Conservation (phyloP, 768 basidiomycete genomes). For the Rhodotorula graminis region DNA sequence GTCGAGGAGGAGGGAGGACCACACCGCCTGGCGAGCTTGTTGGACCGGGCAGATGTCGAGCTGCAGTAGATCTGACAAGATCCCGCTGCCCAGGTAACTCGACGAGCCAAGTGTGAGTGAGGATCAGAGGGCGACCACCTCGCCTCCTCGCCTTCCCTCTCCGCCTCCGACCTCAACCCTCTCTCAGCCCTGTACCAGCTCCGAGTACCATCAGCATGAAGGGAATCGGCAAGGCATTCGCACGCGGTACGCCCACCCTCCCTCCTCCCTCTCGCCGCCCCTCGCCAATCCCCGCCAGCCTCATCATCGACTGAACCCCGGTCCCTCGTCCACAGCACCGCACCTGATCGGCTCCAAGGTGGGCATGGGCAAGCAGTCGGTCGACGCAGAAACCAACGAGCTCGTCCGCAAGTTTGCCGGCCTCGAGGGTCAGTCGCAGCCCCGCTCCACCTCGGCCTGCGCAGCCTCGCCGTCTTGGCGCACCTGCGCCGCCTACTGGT, state of each 20-base stretch:
- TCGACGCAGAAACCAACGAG: constrained; percentile 29
- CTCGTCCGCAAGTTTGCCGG: constrained; percentile 34
- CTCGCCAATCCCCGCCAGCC: not conserved
- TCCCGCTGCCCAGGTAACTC: too few species aligned
- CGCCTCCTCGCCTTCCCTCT: not conserved
- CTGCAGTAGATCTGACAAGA: too few species aligned
- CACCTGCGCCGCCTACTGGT: constrained; percentile 46
- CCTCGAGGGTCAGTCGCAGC: constrained; percentile 19
- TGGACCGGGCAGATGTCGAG: too few species aligned
- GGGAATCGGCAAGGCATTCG: constrained; percentile 69
- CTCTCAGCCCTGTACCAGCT: not conserved
- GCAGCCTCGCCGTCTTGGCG: constrained; percentile 1
- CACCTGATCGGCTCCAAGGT: constrained; percentile 79
- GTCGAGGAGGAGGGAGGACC: too few species aligned
- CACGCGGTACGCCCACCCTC: constrained; percentile 56
- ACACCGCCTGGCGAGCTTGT: too few species aligned
- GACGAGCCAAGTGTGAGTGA: too few species aligned
- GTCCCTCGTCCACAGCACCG: constrained; percentile 63
- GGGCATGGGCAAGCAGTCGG: constrained; percentile 73
- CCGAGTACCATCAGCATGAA: constrained; percentile 58
- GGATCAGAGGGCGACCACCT: not conserved
- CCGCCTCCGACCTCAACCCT: not conserved
- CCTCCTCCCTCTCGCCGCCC: not conserved
- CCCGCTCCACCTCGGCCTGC: not conserved
- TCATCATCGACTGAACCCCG: not conserved